A percentile compares a stretch with the other conserved stretches of the same genome.
These are phyloP conservation scores for Trichophaea hybrida DNA, from an alignment of 2,329 filamentous ascomycete species.

Conservation along the genomic window DNA sequence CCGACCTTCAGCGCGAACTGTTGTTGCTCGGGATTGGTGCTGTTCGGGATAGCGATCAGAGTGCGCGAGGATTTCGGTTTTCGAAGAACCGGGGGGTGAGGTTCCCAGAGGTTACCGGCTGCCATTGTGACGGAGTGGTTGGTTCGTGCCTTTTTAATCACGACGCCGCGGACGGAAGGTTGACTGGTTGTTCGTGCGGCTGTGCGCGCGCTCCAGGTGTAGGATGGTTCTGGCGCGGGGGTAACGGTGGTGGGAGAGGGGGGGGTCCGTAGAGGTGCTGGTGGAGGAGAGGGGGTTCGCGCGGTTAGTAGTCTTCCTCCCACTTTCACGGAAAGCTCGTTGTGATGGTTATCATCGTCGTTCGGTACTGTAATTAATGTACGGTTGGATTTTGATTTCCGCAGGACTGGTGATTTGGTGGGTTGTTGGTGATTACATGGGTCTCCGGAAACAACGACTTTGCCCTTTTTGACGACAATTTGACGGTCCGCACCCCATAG, in stretches of 20 bases:
- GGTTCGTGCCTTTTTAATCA: not conserved
- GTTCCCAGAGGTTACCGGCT: not conserved
- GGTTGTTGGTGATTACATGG: not conserved
- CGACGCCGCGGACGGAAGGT: constrained; percentile 1
- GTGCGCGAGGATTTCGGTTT: not conserved
- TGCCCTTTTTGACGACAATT: not conserved
- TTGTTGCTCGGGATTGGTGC: too few species aligned
- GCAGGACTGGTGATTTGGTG: not conserved
- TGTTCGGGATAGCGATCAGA: not conserved
- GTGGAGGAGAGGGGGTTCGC: not conserved
- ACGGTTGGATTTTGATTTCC: not conserved
- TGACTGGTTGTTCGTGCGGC: constrained; percentile 12
- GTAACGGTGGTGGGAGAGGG: not conserved
- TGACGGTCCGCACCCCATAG: constrained; percentile 7
- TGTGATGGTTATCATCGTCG: not conserved
- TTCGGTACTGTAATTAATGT: not conserved
- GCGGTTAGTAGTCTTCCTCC: not conserved
- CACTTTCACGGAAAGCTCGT: not conserved
- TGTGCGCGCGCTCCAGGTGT: constrained; percentile 10
- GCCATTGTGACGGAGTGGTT: not conserved
- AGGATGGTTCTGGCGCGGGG: not conserved
- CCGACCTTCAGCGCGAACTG: too few species aligned
- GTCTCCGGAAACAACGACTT: not conserved
- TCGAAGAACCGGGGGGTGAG: not conserved
- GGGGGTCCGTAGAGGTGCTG: not conserved